Percentiles rank a stretch among this genome's conserved stretches.
Conservation (phyloP, 768 basidiomycete species). For the Pholiota microspora region DNA sequence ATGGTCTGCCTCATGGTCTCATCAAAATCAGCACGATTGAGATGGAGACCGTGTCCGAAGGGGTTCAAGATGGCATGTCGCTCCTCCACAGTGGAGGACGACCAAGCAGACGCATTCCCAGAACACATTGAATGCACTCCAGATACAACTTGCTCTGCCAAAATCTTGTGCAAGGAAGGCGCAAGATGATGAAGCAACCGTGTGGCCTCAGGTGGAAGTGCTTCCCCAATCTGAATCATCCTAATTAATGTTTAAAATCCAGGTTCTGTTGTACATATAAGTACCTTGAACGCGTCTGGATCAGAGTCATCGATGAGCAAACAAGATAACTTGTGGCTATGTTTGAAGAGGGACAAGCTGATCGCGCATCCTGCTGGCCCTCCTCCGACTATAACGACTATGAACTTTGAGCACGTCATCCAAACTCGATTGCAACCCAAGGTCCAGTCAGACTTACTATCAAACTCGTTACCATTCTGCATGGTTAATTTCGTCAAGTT, state of each 20-base stretch:
- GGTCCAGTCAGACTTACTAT: background rate
- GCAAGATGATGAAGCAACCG: slow-evolving; percentile 16
- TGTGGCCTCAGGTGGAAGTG: slow-evolving; percentile 29
- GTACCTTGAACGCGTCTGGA: slow-evolving; percentile 28
- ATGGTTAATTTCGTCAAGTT: background rate
- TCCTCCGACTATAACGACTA: slow-evolving; percentile 21
- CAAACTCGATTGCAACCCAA: background rate
- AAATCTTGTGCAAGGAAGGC: slow-evolving; percentile 12
- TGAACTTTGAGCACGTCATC: slow-evolving; percentile 9
- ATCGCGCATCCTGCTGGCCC: slow-evolving; percentile 23
- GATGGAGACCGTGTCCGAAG: slow-evolving; percentile 31
- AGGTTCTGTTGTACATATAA: background rate
- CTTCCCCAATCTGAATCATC: slow-evolving; percentile 31
- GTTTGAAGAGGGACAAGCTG: slow-evolving; percentile 15
- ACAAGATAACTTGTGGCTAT: slow-evolving; percentile 19
- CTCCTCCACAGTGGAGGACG: slow-evolving; percentile 23
- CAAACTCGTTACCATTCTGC: background rate
- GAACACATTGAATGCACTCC: slow-evolving; percentile 24
- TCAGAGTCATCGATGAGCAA: slow-evolving; percentile 32
- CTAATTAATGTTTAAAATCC: background rate
- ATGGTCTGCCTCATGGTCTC: slow-evolving; percentile 24
- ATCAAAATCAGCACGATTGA: slow-evolving; percentile 32
- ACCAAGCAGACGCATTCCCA: slow-evolving; percentile 34
- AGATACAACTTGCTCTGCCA: slow-evolving; percentile 16
- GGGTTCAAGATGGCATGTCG: slow-evolving; percentile 31